Evolutionary conservation across 2,329 filamentous ascomycete species (phyloP), one percentile per base, ranked within the genome.

Genomic region (Arthrinium puccinioides): DNA sequence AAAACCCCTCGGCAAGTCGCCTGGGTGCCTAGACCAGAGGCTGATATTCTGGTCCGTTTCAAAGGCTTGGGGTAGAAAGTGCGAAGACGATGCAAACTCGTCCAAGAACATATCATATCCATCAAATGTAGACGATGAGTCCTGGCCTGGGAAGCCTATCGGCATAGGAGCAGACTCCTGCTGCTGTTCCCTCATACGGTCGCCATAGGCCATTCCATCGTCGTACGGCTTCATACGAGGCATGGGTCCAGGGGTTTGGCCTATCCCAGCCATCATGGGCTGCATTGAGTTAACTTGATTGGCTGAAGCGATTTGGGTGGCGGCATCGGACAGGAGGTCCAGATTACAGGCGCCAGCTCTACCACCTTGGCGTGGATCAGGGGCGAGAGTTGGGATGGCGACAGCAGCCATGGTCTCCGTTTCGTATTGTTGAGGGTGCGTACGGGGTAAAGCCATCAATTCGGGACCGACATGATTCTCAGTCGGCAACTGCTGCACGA

Each of bases 41-140:
- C 64, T 63, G 45, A 72, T 67, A 13, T 70, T 64, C 43, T 72
- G 69, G 10, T 77, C 73, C 2, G 64, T 57, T 40, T 77, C 73
- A 32, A 76, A 70, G 3, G 68, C 67, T 3, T 72, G 66, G 2
- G 74, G 72, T 2, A 78, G 53, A 37, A 76, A 74, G 44, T 77
- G 70, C 1, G 72, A 69, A 7, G 72, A 69, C 2, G 69, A 60
- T 9, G 63, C 61, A 44, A 74, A 73, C 35, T 79, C 74, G 49
- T 79, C 75, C 36, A 79, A 56, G 41, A 79, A 78, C 10, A 77
- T 54, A 41, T 76, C 74, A 44, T 78, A 78, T 45, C 76, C 72
- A 39, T 77, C 72, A 42, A 73, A 72, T 1, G 58, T 50, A 2
- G 68, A 54, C 3, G 61, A 59, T 0, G 58, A 56, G 29, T 59